Percentiles rank a stretch among this genome's conserved stretches.
Evolutionary conservation across 2,329 filamentous ascomycete species (phyloP).

Genomic region (Arthroderma uncinatum): DNA sequence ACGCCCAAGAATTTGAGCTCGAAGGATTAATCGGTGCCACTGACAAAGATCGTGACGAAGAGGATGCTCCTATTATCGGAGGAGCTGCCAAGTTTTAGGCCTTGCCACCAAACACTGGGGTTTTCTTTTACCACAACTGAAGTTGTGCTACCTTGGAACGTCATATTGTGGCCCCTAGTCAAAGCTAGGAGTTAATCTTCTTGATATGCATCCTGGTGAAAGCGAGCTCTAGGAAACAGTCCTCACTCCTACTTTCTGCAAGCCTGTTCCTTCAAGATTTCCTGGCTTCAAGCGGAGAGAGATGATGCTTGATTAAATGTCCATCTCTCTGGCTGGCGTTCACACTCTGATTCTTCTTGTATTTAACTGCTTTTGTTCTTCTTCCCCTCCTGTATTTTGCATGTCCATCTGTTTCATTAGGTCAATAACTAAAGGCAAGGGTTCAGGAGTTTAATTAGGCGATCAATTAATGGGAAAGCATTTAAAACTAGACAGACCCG

Average conservation of each 20-base stretch:
- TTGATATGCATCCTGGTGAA: not conserved
- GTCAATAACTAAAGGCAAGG: not conserved
- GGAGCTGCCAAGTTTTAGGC: not conserved
- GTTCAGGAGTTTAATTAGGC: not conserved
- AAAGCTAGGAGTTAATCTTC: not conserved
- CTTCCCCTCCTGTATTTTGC: not conserved
- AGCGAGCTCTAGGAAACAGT: not conserved
- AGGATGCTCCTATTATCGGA: conserved; percentile 16
- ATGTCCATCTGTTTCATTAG: not conserved
- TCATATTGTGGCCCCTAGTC: not conserved
- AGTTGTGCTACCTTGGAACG: too few relatives aligned
- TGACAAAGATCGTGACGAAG: conserved; percentile 25
- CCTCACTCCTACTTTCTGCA: not conserved
- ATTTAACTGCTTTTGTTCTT: not conserved
- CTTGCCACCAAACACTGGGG: not conserved
- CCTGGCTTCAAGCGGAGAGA: not conserved
- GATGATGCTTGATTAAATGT: not conserved
- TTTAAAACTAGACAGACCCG: not conserved
- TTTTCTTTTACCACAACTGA: not conserved
- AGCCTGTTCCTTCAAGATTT: not conserved
- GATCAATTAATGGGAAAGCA: not conserved
- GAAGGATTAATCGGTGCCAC: conserved; percentile 55
- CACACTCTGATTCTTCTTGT: not conserved
- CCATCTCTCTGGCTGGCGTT: not conserved
- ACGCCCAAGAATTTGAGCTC: conserved; percentile 88